Base-by-base conservation (phyloP, 1,284 basidiomycete species). In the Tilletia setariae region DNA sequence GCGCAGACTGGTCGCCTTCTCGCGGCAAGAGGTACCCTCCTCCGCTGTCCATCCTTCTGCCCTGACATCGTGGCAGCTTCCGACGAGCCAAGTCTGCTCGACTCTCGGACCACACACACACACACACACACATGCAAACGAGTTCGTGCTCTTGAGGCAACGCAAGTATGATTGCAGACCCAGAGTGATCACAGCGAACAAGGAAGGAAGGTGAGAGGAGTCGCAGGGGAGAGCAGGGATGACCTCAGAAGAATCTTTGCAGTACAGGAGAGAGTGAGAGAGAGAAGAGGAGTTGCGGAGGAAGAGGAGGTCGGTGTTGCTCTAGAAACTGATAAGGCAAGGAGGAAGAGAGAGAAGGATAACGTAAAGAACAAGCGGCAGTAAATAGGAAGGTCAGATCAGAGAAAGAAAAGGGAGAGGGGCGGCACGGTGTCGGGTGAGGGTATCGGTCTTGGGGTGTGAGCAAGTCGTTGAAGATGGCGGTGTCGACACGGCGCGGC, bases 1-100 rank as follows among this genome's bases (percentile, higher is more conserved):
- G 51, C 21, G 9, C 23, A 21, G 23, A 19, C 2, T 25, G 30
- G 28, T 32, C 56, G 56, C 56, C 56, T 61, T 61, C 56, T 7
- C 56, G 56, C 32, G 56, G 56, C 32, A 61, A 40, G 2, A 35
- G 28, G 56, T 32, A 61, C 9, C 56, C 56, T 11, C 56, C 56
- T 16, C 32, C 16, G 15, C 28, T 61, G 28, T 61, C 56, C 56
- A 61, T 61, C 56, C 28, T 7, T 51, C 46, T 49, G 6, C 46
- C 6, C 6, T 16, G 46, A 23, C 16, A n/a, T 49, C 4, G 16
- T 19, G 4, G 21, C 21, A n/a, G 3, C 16, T 49, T 49, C 19
- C 46, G n/a, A n/a, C n/a, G n/a, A n/a, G n/a, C n/a, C n/a, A n/a
- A n/a, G n/a, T n/a, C n/a, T 40, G 6, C 35, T 40, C 35, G 35